Base-by-base conservation (phyloP, 2,329 filamentous ascomycete species). In the Pleoardoris graminearum region DNA sequence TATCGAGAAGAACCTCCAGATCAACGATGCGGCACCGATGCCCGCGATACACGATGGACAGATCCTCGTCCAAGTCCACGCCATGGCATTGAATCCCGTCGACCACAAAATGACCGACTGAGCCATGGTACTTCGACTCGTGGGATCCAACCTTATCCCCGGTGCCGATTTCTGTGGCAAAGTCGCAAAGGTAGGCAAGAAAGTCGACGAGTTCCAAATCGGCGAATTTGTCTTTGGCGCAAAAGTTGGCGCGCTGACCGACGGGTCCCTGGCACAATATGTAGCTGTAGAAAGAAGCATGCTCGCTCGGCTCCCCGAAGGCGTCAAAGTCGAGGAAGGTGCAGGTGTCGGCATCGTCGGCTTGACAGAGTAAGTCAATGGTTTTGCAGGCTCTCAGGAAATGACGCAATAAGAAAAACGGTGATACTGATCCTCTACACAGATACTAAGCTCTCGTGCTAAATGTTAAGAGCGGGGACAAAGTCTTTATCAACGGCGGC, bases 101-200 rank as follows among this genome's bases (percentile, higher is more conserved):
- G 86, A 89, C 76, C 82, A 85, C 77, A 88, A 88, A 68, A 58
- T 82, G 1, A 76, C 82, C 8, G 84, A 87, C 62, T 70, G 79
- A 23, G 69, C 77, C 0, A 19, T 78, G 2, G 50, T 81, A 5
- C 67, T 76, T 4, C 71, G 72, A 19, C n/a, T n/a, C n/a, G n/a
- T n/a, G n/a, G n/a, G 25, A 5, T 27, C 25, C 25, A 6, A 6
- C 25, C 25, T 27, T 10, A 27, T 27, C 25, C 51, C 72, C 35
- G 77, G 77, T 16, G 74, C 78, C 60, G 83, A 85, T 61, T 80
- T 81, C 57, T 73, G 75, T 57, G 83, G 83, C 21, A 73, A 64
- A 16, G 77, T 85, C 3, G 74, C 77, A 23, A 64, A 62, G n/a
- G 65, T 62, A 0, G 68, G 67, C 0, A 57, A 50, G 11, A 60